phyloP scores from a whole-genome alignment of 1,139 yeast species.

The Tardiomyces digboiensis region DNA sequence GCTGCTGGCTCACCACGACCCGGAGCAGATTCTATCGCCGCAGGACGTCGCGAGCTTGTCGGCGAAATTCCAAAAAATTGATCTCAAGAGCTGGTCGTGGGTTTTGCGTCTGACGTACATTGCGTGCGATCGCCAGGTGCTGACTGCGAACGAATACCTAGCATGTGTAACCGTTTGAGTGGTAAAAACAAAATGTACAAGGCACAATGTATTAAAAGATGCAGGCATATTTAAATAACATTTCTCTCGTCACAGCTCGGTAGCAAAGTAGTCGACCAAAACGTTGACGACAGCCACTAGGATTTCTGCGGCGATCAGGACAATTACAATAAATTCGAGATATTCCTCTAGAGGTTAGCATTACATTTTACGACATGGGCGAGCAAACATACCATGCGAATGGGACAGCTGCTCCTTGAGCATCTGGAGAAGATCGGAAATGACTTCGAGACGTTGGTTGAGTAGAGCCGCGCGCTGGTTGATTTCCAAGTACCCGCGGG shows the following conservation, averaged over 20 bases:
- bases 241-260: constrained; percentile 7
- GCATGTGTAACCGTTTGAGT: constrained; percentile 5
- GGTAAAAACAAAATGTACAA: too few species aligned
- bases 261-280: constrained; percentile 18
- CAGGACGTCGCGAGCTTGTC: not conserved
- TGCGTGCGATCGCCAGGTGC: constrained; percentile 20
- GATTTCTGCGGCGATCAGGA: constrained; percentile 89
- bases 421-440: constrained; percentile 89
- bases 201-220: too few species aligned
- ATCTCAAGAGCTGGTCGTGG: constrained; percentile 17
- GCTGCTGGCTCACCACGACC: constrained; percentile 25
- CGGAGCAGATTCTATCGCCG: constrained; percentile 5
- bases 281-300: constrained; percentile 77
- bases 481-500: constrained; percentile 88
- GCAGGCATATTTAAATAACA: too few species aligned
- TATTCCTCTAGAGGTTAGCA: constrained; percentile 41
- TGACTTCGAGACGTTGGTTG: constrained; percentile 88
- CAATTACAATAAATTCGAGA: constrained; percentile 83
- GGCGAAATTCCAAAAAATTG: not conserved
- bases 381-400: constrained; percentile 41
- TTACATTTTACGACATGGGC: too few species aligned
- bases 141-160: constrained; percentile 19
- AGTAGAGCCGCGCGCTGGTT: constrained; percentile 84
- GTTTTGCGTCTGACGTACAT: constrained; percentile 18
- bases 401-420: constrained; percentile 94